phyloP scores from a whole-genome alignment of 495 filamentous ascomycete genomes.

The Tuber umbilicatum region DNA sequence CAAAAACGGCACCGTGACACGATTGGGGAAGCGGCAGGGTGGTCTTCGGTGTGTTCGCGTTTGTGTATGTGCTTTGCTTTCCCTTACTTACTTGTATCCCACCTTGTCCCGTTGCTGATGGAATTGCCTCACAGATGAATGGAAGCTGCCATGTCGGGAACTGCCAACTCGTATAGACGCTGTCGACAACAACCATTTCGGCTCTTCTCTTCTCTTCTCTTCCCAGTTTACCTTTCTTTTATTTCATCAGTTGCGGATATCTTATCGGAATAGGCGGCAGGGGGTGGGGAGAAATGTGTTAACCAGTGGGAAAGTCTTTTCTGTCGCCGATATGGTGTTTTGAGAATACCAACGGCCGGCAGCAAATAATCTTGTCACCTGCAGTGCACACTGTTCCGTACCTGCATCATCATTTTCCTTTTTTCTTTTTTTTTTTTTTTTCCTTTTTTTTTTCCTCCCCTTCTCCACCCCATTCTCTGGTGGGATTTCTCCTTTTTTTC shows the following conservation, averaged over 20 bases:
- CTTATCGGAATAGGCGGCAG: neutral
- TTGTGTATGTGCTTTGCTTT: neutral
- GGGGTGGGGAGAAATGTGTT: neutral
- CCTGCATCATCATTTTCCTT: neutral
- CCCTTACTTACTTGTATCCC: neutral
- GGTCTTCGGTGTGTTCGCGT: neutral
- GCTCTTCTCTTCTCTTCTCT: neutral
- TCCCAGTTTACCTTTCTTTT: neutral
- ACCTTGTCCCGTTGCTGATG: neutral
- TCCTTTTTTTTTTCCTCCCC: neutral
- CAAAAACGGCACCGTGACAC: neutral
- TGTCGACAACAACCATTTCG: neutral
- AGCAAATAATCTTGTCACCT: neutral
- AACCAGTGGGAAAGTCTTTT: neutral
- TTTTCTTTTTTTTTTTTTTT: neutral
- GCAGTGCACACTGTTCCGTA: too few relatives aligned
- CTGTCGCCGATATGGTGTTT: neutral
- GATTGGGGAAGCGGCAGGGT: neutral
- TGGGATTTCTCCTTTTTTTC: neutral
- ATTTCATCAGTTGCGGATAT: neutral
- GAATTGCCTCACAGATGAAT: neutral
- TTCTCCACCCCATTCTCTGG: neutral
- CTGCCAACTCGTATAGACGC: neutral
- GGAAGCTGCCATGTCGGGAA: neutral
- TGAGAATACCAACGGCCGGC: neutral